Conservation (phyloP, 2,329 filamentous ascomycete genomes). For the Tolypocladium paradoxum region DNA sequence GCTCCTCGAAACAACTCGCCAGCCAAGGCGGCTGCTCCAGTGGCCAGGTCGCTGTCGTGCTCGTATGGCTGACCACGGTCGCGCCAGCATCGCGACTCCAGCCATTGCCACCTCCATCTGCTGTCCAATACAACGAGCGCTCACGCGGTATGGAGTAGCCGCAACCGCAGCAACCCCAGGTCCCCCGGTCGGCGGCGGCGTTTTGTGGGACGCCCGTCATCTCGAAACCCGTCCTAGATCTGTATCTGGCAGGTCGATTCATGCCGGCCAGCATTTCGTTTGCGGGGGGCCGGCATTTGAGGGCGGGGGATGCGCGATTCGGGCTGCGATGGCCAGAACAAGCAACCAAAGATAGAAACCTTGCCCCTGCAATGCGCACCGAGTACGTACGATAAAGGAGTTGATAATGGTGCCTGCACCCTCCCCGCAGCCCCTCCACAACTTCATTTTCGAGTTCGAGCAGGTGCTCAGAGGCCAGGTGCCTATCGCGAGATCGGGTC, state of each 20-base stretch:
- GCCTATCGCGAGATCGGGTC: not conserved
- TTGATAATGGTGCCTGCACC: not conserved
- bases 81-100: not conserved
- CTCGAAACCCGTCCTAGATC: not conserved
- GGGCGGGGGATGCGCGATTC: not conserved
- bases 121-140: no score
- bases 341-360: not conserved
- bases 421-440: not conserved
- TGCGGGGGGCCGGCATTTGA: not conserved
- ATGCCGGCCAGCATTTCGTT: no score
- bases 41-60: not conserved
- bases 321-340: not conserved
- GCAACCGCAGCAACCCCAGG: not conserved
- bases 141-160: no score
- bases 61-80: no score
- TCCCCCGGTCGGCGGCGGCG: not conserved
- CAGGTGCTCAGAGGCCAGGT: not conserved
- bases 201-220: not conserved
- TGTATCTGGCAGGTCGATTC: not conserved
- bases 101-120: not conserved
- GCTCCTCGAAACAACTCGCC: not conserved
- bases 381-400: no score
- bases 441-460: not conserved
- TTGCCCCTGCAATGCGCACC: no score
- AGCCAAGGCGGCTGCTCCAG: not conserved